Evolutionary conservation across 306 rosid species (phyloP), one percentile per base, ranked within the genome.

Genomic region (Parietaria judaica): DNA sequence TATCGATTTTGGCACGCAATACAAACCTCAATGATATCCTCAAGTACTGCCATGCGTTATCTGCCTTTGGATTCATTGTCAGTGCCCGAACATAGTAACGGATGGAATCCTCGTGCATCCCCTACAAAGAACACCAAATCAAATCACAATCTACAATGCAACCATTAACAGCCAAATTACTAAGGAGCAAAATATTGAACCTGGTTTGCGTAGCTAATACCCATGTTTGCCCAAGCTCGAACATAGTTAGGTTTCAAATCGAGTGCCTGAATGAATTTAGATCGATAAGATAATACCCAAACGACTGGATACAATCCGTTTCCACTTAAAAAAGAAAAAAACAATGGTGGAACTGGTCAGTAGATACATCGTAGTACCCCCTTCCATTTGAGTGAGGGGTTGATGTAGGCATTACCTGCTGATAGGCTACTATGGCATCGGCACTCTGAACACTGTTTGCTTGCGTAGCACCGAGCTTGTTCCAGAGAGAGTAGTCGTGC

Each of bases 221-320:
- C 99, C 96, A 92, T 92, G 72, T 92, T 92, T 64, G 99, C 96
- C 99, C 99, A 92, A 54, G 99, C 99, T 59, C 97, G 99, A 54
- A 92, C 99, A 61, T 92, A 92, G 73, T 92, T 92, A 61, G 99
- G 99, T 79, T 92, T 92, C 79, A 92, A 83, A 84, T 92, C 99
- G 39, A 92, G 78, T 17, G 99, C 99, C 98, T 92, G 80, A 96
- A 96, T 92, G 80, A 16, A 73, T 60, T 61, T 9, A 66, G 45
- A 73, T 11, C 16, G 13, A 36, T 7, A 5, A 50, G 14, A 13
- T 14, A 3, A 57, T 13, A 9, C 6, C 5, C 5, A 10, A 56
- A 36, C 61, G 45, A 37, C 51, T 23, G 31, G 31, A 23, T 23
- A 23, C 31, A 2, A 23, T 23, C 31, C 31, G 31, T 23, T 23